phyloP scores from a whole-genome alignment of 2,329 filamentous ascomycete species.

The Aspergillus transmontanensis region DNA sequence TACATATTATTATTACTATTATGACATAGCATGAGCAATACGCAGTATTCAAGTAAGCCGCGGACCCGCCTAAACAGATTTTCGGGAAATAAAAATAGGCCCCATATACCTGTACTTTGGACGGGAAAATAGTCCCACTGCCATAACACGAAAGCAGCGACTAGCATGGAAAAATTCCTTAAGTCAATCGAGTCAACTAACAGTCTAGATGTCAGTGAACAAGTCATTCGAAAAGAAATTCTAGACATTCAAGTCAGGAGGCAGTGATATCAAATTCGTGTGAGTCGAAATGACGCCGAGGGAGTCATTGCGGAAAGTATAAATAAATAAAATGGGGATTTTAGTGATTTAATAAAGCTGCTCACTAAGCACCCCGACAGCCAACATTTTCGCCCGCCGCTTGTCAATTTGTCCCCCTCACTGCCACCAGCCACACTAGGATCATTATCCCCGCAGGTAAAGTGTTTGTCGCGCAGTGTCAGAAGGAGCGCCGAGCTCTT shows the following conservation, averaged over 20 bases:
- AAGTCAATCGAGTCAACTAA: not conserved
- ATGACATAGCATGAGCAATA: slow-evolving; percentile 7
- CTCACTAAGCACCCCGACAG: slow-evolving; percentile 23
- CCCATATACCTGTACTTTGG: not conserved
- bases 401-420: slow-evolving; percentile 12
- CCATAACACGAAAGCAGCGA: not conserved
- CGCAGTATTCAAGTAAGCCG: not conserved
- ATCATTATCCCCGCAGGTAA: slow-evolving; percentile 8
- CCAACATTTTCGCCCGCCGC: slow-evolving; percentile 24
- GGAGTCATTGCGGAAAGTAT: not conserved
- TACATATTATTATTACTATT: slow-evolving; percentile 11
- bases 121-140: not conserved
- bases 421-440: slow-evolving; percentile 10
- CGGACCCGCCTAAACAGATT: not conserved
- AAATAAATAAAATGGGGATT: not conserved
- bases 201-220: not conserved
- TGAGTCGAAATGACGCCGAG: slow-evolving; percentile 1
- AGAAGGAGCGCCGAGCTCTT: slow-evolving; percentile 13
- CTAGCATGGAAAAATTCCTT: not conserved
- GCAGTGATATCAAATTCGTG: not conserved
- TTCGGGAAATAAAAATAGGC: not conserved
- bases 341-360: slow-evolving; percentile 2
- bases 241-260: not conserved
- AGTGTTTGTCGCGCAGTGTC: slow-evolving; percentile 11
- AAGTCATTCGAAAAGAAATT: not conserved